These are phyloP conservation scores for Cucumis sativus DNA, from an alignment of 306 rosid species.

Conservation along the genomic window Cucumber_9930_V3 NC_026661.2:5413001-5413500, in stretches of 20 bases:
- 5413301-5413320: neutral
- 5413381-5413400: neutral
- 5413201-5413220: constrained; percentile 6
- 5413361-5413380: neutral
- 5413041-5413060: neutral
- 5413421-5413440: neutral
- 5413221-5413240: constrained; percentile 11
- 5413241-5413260: constrained; percentile 22
- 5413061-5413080: neutral
- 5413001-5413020: constrained; percentile 66
- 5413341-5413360: neutral
- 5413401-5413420: neutral
- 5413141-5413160: neutral
- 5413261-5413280: neutral
- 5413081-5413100: neutral
- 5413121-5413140: neutral
- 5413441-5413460: neutral
- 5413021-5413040: neutral
- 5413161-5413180: constrained; percentile 11
- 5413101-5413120: neutral
- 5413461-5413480: neutral
- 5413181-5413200: constrained; percentile 10
- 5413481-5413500: neutral
- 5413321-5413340: neutral
- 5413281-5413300: neutral